Evolutionary conservation across 305 asterid species (phyloP).

Genomic region (Rubia peregrina): DNA sequence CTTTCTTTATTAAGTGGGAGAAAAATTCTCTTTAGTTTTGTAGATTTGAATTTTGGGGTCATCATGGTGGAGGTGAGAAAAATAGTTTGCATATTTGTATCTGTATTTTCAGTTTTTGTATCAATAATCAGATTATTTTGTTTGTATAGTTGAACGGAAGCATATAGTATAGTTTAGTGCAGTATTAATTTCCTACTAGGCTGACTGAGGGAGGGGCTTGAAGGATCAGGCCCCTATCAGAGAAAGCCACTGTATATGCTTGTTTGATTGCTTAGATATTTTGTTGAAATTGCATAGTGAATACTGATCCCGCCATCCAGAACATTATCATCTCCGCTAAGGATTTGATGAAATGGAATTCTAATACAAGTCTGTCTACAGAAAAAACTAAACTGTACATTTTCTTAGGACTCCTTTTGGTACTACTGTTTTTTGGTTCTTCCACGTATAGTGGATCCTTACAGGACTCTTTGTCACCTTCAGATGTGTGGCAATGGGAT

Average conservation of each 20-base stretch:
- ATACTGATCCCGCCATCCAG: constrained; percentile 74
- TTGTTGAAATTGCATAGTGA: constrained; percentile 66
- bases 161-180: not conserved
- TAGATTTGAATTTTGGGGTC: not conserved
- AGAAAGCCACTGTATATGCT: constrained; percentile 53
- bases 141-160: not conserved
- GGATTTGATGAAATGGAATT: not conserved
- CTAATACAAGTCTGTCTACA: not conserved
- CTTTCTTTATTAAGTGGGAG: not conserved
- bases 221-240: not conserved
- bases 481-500: constrained; percentile 99
- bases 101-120: not conserved
- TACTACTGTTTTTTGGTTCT: not conserved
- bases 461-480: constrained; percentile 16
- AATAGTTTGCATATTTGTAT: not conserved
- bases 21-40: not conserved
- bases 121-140: not conserved
- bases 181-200: not conserved
- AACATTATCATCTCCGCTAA: constrained; percentile 14
- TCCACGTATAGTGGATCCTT: not conserved
- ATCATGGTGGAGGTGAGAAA: not conserved
- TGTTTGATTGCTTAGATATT: constrained; percentile 54
- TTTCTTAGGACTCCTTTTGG: not conserved
- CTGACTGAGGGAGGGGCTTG: not conserved
- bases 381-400: not conserved